Percentiles rank a stretch among this genome's conserved stretches.
Evolutionary conservation across 257 asterid species (phyloP).

Genomic region (Solanum bulbocastanum): DNA sequence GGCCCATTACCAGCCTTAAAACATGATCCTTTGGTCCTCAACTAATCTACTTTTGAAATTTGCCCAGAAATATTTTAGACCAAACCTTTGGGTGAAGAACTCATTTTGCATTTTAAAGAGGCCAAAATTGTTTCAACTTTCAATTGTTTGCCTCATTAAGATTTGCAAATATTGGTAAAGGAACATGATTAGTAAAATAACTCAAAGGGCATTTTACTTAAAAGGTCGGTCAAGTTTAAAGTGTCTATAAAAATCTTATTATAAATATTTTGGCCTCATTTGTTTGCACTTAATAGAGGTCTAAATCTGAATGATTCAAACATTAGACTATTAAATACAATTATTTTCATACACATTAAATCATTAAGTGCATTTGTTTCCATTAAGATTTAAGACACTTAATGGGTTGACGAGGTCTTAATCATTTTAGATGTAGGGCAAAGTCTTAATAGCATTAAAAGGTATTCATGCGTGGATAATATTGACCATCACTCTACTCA

Average conservation of each 20-base stretch:
- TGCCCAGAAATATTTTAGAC: neutral
- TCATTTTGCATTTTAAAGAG: neutral
- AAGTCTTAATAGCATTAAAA: neutral
- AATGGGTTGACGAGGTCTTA: neutral
- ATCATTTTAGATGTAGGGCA: no score
- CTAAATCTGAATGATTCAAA: neutral
- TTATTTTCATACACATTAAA: neutral
- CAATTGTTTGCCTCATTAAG: neutral
- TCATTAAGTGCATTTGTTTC: neutral
- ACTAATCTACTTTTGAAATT: no score
- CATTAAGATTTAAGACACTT: neutral
- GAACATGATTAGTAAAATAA: neutral
- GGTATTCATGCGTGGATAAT: neutral
- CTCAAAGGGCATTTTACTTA: neutral
- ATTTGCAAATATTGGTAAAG: neutral
- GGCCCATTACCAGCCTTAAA: neutral
- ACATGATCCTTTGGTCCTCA: neutral
- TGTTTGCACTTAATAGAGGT: neutral
- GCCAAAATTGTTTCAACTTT: neutral
- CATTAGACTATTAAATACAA: no score
- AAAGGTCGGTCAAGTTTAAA: neutral
- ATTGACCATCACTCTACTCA: neutral
- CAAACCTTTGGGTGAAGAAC: neutral
- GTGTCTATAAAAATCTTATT: neutral
- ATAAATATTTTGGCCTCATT: neutral